Evolutionary conservation across 2,329 filamentous ascomycete genomes (phyloP).

Genomic region (Fusarium cicatricum): DNA sequence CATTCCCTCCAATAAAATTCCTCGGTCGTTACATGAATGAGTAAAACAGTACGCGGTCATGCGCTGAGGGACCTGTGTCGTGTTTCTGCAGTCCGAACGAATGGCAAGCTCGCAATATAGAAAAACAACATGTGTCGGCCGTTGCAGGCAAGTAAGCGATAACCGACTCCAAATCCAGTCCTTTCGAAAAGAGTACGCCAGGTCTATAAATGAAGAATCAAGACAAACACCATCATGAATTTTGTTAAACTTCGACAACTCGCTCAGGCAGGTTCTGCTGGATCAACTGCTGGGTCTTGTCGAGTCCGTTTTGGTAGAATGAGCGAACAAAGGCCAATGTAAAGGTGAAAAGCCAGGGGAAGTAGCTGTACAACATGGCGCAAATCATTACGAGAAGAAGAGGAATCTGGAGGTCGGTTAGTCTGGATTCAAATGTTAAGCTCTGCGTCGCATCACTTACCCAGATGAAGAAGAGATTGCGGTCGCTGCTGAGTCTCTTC

Average conservation of each 20-base stretch:
- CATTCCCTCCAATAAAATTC: background rate
- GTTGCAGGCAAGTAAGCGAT: constrained; percentile 13
- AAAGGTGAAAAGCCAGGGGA: constrained; percentile 57
- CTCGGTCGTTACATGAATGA: background rate
- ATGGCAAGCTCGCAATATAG: constrained; percentile 1
- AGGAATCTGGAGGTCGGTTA: constrained; percentile 55
- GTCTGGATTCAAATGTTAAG: background rate
- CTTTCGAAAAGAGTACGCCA: constrained; percentile 19
- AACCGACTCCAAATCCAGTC: constrained; percentile 19
- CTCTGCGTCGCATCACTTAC: constrained; percentile 51
- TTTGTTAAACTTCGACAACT: constrained; percentile 40
- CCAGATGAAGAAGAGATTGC: constrained; percentile 75
- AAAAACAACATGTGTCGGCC: constrained; percentile 11
- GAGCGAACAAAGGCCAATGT: constrained; percentile 47
- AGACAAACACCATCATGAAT: constrained; percentile 30
- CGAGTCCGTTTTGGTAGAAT: constrained; percentile 43
- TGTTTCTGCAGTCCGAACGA: constrained; percentile 9
- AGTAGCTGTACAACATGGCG: constrained; percentile 59
- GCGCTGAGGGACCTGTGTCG: background rate
- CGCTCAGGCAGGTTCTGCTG: constrained; percentile 38
- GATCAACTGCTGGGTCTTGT: constrained; percentile 40
- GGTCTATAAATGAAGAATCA: constrained; percentile 24
- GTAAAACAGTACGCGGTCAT: constrained; percentile 5
- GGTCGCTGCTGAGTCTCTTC: constrained; percentile 69
- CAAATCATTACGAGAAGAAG: constrained; percentile 58